Base-by-base conservation (phyloP, 1,284 basidiomycete genomes). In the Austroboletus novae-zelandiae region DNA sequence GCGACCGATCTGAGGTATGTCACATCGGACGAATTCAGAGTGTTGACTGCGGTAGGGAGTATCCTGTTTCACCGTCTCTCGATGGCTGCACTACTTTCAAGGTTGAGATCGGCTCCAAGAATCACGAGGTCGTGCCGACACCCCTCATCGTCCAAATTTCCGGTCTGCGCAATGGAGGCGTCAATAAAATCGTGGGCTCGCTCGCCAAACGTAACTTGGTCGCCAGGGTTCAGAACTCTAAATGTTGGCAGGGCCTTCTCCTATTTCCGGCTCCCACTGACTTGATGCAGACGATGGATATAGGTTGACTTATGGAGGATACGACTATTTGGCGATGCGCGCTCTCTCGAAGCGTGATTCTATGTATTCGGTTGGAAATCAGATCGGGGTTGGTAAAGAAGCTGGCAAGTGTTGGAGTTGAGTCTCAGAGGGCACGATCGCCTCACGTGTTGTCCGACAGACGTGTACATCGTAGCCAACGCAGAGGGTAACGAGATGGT, bases 331-430 rank as follows among this genome's bases (percentile, higher is more conserved):
- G 20, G 94, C 97, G 10, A 89, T 99, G 74, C 83, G 94, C 39
- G 90, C 96, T 1, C 78, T 99, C 65, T 94, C 91, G 2, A 94
- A 95, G 68, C 74, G 94, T 51, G 92, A 92, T 57, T 83, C 90
- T 2, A 78, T 94, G 70, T 75, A 88, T 58, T 91, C 90, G 23
- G 92, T 99, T 31, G 97, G 96, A 13, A 96, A 97, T 66, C 93
- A 97, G 72, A 96, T 99, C 61, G 96, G 96, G 32, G 95, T 98
- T 25, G 96, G 96, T 25, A 99, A 99, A 73, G 97, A 99, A 73
- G 93, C 91, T 51, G 94, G 90, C 86, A 52, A 52, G 79, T 64
- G 15, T 32, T 25, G 15, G 27, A 15, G 37, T 13, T 7, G 5
- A 11, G 9, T 17, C 9, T 11, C 35, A 15, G 20, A 23, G 20